A percentile compares a stretch with the other conserved stretches of the same genome.
Conservation (phyloP, 768 basidiomycete genomes). For the Termitomyces sp. region DNA sequence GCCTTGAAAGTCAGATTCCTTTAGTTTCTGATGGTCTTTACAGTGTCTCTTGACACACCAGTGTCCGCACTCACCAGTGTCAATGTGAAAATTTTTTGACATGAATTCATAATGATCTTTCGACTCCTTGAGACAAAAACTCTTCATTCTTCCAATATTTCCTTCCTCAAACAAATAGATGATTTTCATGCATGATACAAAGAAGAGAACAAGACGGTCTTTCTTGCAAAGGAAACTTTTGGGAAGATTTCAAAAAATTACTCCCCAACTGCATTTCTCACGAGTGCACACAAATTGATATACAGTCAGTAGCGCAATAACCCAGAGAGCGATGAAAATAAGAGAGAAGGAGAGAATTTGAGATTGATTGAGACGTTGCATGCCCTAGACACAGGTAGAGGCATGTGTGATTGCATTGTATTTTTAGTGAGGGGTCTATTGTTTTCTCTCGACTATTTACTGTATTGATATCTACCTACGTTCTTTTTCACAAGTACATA, state of each 20-base stretch:
- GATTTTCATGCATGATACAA: constrained; percentile 46
- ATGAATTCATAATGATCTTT: constrained; percentile 63
- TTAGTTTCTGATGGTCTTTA: constrained; percentile 2
- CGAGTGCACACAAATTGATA: constrained; percentile 16
- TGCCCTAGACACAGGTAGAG: too few relatives aligned
- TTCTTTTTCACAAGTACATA: too few relatives aligned
- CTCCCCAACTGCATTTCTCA: constrained; percentile 19
- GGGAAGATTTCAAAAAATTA: constrained; percentile 36
- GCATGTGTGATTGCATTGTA: not conserved
- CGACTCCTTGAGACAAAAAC: constrained; percentile 41
- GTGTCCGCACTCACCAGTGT: constrained; percentile 38
- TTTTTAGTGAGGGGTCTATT: too few relatives aligned
- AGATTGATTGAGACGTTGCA: too few relatives aligned
- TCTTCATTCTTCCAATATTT: constrained; percentile 44
- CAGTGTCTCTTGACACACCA: constrained; percentile 34
- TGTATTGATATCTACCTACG: too few relatives aligned
- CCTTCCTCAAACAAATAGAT: constrained; percentile 46
- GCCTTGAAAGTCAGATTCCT: constrained; percentile 1
- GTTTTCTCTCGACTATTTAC: too few relatives aligned
- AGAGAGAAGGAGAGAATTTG: not conserved
- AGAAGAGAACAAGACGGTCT: constrained; percentile 53
- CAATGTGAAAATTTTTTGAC: constrained; percentile 49
- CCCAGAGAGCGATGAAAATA: constrained; percentile 15
- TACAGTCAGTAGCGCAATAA: constrained; percentile 13
- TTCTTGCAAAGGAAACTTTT: constrained; percentile 48